These are phyloP conservation scores for Fraxinus albicans DNA, from an alignment of 305 asterid genomes.

Conservation along the genomic window DNA sequence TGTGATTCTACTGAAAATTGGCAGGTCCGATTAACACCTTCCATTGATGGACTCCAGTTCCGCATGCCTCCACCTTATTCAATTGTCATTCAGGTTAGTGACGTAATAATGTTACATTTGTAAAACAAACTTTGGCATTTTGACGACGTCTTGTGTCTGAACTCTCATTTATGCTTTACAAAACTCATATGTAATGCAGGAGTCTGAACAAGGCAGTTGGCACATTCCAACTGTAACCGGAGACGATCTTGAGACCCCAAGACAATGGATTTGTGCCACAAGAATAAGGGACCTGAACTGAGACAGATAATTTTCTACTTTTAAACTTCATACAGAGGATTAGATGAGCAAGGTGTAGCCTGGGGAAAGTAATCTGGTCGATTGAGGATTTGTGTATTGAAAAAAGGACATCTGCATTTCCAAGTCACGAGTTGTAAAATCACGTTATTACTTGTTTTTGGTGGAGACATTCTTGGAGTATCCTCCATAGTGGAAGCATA, in stretches of 20 bases:
- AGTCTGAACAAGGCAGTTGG: slow-evolving; percentile 85
- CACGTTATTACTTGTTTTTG: neutral
- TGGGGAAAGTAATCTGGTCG: neutral
- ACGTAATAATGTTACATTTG: neutral
- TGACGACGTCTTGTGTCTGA: neutral
- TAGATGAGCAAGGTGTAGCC: neutral
- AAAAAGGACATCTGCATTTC: neutral
- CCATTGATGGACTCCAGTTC: slow-evolving; percentile 46
- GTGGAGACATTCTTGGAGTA: neutral
- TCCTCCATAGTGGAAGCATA: neutral
- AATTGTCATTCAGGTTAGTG: slow-evolving; percentile 68
- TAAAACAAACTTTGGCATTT: neutral
- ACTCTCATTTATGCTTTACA: slow-evolving; percentile 12
- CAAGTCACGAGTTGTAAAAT: neutral
- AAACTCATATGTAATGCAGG: slow-evolving; percentile 45
- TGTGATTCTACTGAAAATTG: slow-evolving; percentile 21
- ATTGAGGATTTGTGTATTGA: neutral
- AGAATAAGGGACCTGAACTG: slow-evolving; percentile 33
- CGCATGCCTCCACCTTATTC: slow-evolving; percentile 97
- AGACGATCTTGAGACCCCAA: slow-evolving; percentile 76
- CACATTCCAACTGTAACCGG: slow-evolving; percentile 77
- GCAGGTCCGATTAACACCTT: slow-evolving; percentile 65
- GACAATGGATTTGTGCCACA: slow-evolving; percentile 84
- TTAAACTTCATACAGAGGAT: neutral
- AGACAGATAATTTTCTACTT: neutral